phyloP scores from a whole-genome alignment of 2,329 filamentous ascomycete species.

The Byssochlamys sp. region DNA sequence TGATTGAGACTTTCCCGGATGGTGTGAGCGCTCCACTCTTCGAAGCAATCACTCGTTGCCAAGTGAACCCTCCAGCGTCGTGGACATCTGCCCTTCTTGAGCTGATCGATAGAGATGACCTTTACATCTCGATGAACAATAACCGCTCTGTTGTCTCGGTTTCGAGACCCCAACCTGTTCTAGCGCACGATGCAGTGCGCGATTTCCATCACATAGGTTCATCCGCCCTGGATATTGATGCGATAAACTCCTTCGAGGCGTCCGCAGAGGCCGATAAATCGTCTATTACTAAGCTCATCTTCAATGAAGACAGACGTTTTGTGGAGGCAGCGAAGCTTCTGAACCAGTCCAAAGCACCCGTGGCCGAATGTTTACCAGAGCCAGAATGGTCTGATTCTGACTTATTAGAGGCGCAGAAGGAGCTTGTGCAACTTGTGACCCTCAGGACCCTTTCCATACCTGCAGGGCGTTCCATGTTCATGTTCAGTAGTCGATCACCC shows the following conservation, averaged over 20 bases:
- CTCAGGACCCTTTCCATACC: constrained; percentile 81
- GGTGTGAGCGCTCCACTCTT: constrained; percentile 69
- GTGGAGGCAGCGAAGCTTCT: constrained; percentile 75
- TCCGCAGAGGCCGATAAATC: constrained; percentile 76
- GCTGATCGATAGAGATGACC: constrained; percentile 71
- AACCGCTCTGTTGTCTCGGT: constrained; percentile 29
- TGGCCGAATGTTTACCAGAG: constrained; percentile 66
- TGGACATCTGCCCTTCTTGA: constrained; percentile 66
- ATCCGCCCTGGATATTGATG: constrained; percentile 39
- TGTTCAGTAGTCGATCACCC: constrained; percentile 78
- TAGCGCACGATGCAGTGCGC: constrained; percentile 57
- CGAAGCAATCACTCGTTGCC: constrained; percentile 75
- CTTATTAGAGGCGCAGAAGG: constrained; percentile 84
- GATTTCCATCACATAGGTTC: constrained; percentile 70
- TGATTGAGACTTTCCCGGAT: constrained; percentile 78
- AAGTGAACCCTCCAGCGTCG: constrained; percentile 65
- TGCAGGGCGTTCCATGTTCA: constrained; percentile 73
- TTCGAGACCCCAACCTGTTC: constrained; percentile 29
- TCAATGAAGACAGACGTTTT: constrained; percentile 80
- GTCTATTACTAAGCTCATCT: constrained; percentile 73
- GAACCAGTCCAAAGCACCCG: constrained; percentile 71
- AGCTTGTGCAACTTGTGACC: constrained; percentile 75
- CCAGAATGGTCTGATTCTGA: constrained; percentile 75
- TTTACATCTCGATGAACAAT: constrained; percentile 55
- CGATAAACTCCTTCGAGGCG: constrained; percentile 57